These are phyloP conservation scores for Fusarium tricinctum DNA, from an alignment of 2,329 filamentous ascomycete species.

Conservation along the genomic window DNA sequence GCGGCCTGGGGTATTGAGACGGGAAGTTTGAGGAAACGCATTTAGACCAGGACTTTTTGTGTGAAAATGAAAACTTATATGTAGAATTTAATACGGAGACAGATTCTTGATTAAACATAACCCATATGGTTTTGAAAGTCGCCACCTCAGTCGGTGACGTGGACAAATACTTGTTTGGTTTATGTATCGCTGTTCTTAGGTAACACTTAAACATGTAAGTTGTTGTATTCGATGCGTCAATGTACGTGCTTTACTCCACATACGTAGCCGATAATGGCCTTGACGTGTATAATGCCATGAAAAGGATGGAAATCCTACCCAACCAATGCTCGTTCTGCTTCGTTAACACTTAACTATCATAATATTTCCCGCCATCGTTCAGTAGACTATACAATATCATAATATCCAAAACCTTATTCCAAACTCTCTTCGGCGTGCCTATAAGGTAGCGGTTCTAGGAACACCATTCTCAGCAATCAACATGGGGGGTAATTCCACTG, in stretches of 20 bases:
- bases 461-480: slow-evolving; percentile 55
- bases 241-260: too few species aligned
- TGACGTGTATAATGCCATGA: not conserved
- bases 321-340: not conserved
- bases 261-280: too few species aligned
- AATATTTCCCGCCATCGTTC: not conserved
- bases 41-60: not conserved
- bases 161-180: too few species aligned
- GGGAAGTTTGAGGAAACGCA: not conserved
- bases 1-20: not conserved
- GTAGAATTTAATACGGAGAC: too few species aligned
- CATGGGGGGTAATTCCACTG: slow-evolving; percentile 59
- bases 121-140: too few species aligned
- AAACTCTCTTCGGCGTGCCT: slow-evolving; percentile 19
- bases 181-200: too few species aligned
- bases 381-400: not conserved
- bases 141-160: too few species aligned
- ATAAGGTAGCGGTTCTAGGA: slow-evolving; percentile 58
- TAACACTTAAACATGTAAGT: too few species aligned
- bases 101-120: too few species aligned
- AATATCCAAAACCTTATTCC: not conserved
- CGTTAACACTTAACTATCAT: not conserved
- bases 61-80: too few species aligned
- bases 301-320: not conserved
- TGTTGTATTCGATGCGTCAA: too few species aligned